These are phyloP conservation scores for Mortierella sp. DNA, from an alignment of 371 early-diverging fungal species.

Conservation along the genomic window DNA sequence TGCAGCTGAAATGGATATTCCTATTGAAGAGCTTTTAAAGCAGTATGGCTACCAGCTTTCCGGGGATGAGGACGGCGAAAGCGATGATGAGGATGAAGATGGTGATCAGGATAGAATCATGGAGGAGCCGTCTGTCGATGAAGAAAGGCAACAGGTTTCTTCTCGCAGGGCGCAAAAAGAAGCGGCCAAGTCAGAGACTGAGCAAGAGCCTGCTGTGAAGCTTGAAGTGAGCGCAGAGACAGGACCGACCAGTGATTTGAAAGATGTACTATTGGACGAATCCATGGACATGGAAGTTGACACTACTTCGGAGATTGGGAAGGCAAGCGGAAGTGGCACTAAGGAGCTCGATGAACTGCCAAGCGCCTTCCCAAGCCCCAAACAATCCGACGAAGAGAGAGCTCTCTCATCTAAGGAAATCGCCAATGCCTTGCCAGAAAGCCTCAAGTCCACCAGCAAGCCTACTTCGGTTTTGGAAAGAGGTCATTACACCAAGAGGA, in stretches of 20 bases:
- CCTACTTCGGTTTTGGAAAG: conserved; percentile 5
- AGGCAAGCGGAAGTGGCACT: conserved; percentile 22
- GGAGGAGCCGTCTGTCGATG: conserved; percentile 32
- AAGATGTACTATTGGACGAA: conserved; percentile 28
- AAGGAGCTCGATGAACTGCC: conserved; percentile 18
- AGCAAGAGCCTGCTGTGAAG: conserved; percentile 5
- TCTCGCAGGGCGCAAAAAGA: background rate
- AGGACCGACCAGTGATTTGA: conserved; percentile 14
- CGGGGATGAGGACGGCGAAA: conserved; percentile 36
- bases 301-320: conserved; percentile 5
- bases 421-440: conserved; percentile 38
- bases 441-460: conserved; percentile 22
- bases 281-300: conserved; percentile 17
- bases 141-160: background rate
- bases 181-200: background rate
- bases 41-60: conserved; percentile 60
- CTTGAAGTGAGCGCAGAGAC: conserved; percentile 17
- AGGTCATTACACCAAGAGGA: conserved; percentile 24
- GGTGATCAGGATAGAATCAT: conserved; percentile 12
- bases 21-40: conserved; percentile 69
- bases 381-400: conserved; percentile 7
- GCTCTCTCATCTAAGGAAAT: conserved; percentile 49
- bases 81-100: conserved; percentile 20
- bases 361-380: conserved; percentile 6
- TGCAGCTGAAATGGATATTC: conserved; percentile 65